These are phyloP conservation scores for Phyllosticta paracitricarpa DNA, from an alignment of 2,329 filamentous ascomycete species.

Conservation along the genomic window DNA sequence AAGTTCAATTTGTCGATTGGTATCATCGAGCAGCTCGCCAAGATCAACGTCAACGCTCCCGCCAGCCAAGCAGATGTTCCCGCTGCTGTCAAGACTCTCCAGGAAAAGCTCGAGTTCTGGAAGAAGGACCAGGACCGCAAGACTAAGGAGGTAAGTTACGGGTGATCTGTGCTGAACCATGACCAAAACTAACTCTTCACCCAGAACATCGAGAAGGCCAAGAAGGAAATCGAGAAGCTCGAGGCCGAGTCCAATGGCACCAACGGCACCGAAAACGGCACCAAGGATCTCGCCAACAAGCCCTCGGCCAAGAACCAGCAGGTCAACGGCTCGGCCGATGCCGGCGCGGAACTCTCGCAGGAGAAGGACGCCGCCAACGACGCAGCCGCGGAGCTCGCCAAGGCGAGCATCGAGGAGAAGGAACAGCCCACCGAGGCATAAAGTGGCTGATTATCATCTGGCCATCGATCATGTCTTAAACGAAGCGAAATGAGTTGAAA, in stretches of 20 bases:
- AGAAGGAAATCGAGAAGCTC: constrained; percentile 86
- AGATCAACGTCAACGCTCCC: constrained; percentile 77
- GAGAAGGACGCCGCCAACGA: constrained; percentile 52
- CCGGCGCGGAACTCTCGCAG: constrained; percentile 44
- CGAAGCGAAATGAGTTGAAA: neutral
- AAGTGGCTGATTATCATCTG: neutral
- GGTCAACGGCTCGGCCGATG: constrained; percentile 43
- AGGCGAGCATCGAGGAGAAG: constrained; percentile 49
- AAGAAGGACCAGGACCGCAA: constrained; percentile 81
- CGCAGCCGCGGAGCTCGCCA: constrained; percentile 49
- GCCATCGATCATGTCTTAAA: neutral
- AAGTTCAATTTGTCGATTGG: constrained; percentile 84
- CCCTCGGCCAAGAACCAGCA: constrained; percentile 40
- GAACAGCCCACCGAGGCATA: constrained; percentile 3
- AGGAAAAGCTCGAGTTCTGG: constrained; percentile 84
- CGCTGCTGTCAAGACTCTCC: constrained; percentile 73
- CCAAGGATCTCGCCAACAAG: constrained; percentile 48
- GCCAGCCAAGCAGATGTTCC: constrained; percentile 78
- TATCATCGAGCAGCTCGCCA: constrained; percentile 80
- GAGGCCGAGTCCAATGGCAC: constrained; percentile 51
- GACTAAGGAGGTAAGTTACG: constrained; percentile 69
- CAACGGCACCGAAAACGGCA: constrained; percentile 33
- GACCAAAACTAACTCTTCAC: neutral
- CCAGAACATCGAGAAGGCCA: constrained; percentile 92
- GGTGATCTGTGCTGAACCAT: neutral